Evolutionary conservation across 805 yeast genomes (phyloP), one percentile per base, ranked within the genome.

Genomic region (Teunomyces funiuensis): DNA sequence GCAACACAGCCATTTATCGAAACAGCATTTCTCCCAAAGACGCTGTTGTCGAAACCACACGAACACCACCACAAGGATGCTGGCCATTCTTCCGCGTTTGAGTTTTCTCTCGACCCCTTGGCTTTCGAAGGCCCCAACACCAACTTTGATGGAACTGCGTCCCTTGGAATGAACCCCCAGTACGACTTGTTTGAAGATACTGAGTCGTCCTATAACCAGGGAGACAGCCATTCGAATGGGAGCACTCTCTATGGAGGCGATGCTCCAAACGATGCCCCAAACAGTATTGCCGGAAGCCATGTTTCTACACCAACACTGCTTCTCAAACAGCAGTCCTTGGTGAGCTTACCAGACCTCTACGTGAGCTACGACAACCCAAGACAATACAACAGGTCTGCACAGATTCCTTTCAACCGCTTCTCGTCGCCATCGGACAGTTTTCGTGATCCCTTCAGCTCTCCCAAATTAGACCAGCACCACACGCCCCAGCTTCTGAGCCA

Each of bases 81-180:
- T 10, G 16, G 25, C 27, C 19, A 41, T 31, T 16, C 31, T 6
- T 28, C 37, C 11, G 47, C 47, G 11, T 63, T 48, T 41, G 51
- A 54, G 16, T 75, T 75, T 44, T 55, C 70, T 36, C 60, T 74
- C 20, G 76, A 73, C 44, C 77, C 79, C 3, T 54, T 74, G 43
- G 77, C 77, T 0, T 67, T 71, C 43, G 81, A 76, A 39, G 78
- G 76, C 5, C 67, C 72, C 48, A 61, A 49, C 43, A 52, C 47
- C 28, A 46, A 46, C 36, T 46, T 33, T 20, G 28, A 39, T 3
- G 26, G 7, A 16, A n/a, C n/a, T 3, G 20, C 41, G 10, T n/a
- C n/a, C 19, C 11, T 30, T 9, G 8, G 17, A 2, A 17, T 13
- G 13, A 31, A 26, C 6, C 10, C 27, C 18, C 28, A 22, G 11